Conservation (phyloP, 1,284 basidiomycete species). For the Tylopilus sp. region DNA sequence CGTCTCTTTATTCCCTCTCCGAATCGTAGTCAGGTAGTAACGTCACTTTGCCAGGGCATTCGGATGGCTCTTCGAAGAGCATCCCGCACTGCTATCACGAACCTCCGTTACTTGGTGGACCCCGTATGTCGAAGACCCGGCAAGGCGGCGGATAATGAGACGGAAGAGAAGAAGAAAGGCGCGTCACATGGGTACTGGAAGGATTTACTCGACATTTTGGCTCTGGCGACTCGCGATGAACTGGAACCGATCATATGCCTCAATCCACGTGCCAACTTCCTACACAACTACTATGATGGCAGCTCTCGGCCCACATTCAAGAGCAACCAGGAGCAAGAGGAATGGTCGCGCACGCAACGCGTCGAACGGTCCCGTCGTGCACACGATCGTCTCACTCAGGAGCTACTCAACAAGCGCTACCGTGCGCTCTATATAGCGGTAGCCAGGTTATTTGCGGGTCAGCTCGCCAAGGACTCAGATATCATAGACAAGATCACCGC, state of each 20-base stretch:
- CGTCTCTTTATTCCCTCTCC: slow-evolving; percentile 17
- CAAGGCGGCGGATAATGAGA: slow-evolving; percentile 29
- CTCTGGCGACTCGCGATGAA: slow-evolving; percentile 51
- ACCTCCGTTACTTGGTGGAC: slow-evolving; percentile 50
- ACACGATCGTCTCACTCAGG: slow-evolving; percentile 41
- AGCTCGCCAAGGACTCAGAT: slow-evolving; percentile 48
- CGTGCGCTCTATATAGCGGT: slow-evolving; percentile 63
- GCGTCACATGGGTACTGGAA: slow-evolving; percentile 66
- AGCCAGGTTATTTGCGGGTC: slow-evolving; percentile 56
- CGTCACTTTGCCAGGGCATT: slow-evolving; percentile 41
- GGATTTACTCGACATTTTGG: slow-evolving; percentile 63
- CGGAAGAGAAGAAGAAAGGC: slow-evolving; percentile 21
- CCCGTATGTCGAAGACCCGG: slow-evolving; percentile 42
- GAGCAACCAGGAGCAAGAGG: slow-evolving; percentile 22
- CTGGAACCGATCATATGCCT: slow-evolving; percentile 30
- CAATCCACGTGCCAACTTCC: slow-evolving; percentile 26
- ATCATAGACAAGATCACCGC: slow-evolving; percentile 38
- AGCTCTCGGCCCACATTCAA: slow-evolving; percentile 16
- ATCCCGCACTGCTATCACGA: slow-evolving; percentile 63
- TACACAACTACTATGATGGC: slow-evolving; percentile 31
- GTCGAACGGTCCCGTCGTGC: slow-evolving; percentile 23
- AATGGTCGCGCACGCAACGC: slow-evolving; percentile 32
- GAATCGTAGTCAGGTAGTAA: not conserved
- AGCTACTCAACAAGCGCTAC: slow-evolving; percentile 49
- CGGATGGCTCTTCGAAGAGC: slow-evolving; percentile 62